Base-by-base conservation (phyloP, 768 basidiomycete species). In the Brasilioporus rufonigricans region DNA sequence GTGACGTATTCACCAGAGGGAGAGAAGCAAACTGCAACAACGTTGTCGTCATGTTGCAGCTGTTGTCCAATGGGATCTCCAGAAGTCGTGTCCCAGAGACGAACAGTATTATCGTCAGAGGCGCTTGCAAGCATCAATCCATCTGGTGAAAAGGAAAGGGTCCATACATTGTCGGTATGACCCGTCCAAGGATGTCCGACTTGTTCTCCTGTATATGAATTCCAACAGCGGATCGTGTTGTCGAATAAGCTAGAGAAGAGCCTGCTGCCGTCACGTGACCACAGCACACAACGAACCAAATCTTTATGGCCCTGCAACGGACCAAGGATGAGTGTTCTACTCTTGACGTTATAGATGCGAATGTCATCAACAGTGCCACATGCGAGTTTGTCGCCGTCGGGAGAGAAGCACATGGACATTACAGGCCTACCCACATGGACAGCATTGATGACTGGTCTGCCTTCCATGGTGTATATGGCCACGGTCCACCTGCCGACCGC, bases 191-290 rank as follows among this genome's bases (percentile, higher is more conserved):
- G 39, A 11, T 6, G 32, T 27, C 50, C 43, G 1, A 44, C 36
- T 5, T 27, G 41, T 14, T 39, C 19, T 19, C 52, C 54, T 2
- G 59, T 58, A 0, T 13, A 0, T 4, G 43, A 24, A 7, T 52
- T 24, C 59, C 63, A 64, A 21, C 53, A 52, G 5, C 52, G 52
- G 43, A 64, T 64, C 0, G 51, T 52, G 18, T 56, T 50, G 0
- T 8, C 0, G 27, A 9, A 29, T 0, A 48, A 51, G 1, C 12
- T 44, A 24, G 57, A 56, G 24, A 55, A 56, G 26, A 63, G 40
- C 3, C 23, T n/a, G 3, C 12, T 49, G 4, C 52, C 48, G 4
- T 59, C 61, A 9, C 5, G 51, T 14, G 57, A 44, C 61, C 60
- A 62, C 1, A 52, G 41, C 3, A 60, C 6, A 11, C 27, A 29